Evolutionary conservation across 163 green algal genomes (phyloP).

Genomic region (Volvox carteri): DNA sequence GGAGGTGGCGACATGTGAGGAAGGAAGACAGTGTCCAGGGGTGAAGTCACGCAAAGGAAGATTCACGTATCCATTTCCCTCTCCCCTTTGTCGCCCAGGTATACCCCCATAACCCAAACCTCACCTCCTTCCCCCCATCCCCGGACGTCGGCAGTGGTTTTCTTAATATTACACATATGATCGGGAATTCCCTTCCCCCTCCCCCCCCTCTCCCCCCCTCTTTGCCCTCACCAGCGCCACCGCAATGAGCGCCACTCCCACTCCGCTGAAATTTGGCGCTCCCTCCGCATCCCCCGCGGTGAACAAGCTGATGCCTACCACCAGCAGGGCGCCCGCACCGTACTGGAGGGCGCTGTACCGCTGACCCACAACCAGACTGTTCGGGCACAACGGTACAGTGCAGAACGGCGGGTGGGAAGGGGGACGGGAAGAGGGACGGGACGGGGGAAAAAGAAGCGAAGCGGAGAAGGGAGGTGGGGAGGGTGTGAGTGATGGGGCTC

Average conservation of each 20-base stretch:
- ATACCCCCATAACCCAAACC: too few relatives aligned
- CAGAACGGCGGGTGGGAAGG: not conserved
- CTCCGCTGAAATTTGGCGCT: slow-evolving; percentile 62
- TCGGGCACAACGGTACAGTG: not conserved
- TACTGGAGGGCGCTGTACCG: slow-evolving; percentile 66
- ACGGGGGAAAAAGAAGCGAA: not conserved
- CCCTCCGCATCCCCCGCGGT: slow-evolving; percentile 69
- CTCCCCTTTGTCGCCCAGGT: too few relatives aligned
- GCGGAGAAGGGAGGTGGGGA: not conserved
- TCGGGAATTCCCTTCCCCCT: too few relatives aligned
- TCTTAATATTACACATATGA: too few relatives aligned
- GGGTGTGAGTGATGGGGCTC: not conserved
- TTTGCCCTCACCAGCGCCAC: slow-evolving; percentile 60
- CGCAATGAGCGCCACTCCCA: slow-evolving; percentile 66
- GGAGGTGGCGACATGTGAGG: too few relatives aligned
- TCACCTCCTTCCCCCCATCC: too few relatives aligned
- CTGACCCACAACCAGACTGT: slow-evolving; percentile 65
- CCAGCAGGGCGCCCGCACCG: slow-evolving; percentile 64
- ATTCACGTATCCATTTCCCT: too few relatives aligned
- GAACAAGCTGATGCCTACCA: slow-evolving; percentile 75
- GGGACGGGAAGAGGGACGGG: not conserved
- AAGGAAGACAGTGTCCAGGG: too few relatives aligned
- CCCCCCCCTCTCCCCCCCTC: not conserved
- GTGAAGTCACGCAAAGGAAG: too few relatives aligned
- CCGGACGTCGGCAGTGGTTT: too few relatives aligned